phyloP scores from a whole-genome alignment of 169 alveolate genomes.

The Ichthyophthirius multifiliis region DNA sequence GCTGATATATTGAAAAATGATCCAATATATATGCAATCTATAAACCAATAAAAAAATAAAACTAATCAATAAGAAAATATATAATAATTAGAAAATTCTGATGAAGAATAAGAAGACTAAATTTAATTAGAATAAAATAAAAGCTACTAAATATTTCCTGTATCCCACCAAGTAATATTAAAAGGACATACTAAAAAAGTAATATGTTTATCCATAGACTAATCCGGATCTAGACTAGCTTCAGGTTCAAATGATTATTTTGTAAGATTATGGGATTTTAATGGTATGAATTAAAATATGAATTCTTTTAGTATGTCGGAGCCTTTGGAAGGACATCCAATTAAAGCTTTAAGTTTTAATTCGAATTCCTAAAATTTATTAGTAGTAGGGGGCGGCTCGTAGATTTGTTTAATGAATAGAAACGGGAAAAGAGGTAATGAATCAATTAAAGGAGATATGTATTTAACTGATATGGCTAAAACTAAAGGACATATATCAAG shows the following conservation, averaged over 20 bases:
- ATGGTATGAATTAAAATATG: constrained; percentile 36
- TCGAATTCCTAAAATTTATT: constrained; percentile 32
- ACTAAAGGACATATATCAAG: constrained; percentile 36
- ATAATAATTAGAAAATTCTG: background rate
- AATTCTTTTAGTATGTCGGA: constrained; percentile 38
- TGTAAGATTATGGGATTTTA: constrained; percentile 40
- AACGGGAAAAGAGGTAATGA: constrained; percentile 28
- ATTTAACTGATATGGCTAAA: constrained; percentile 32
- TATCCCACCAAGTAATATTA: constrained; percentile 3
- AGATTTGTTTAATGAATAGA: constrained; percentile 29
- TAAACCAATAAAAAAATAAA: background rate
- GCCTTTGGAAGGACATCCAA: constrained; percentile 38
- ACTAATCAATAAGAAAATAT: background rate
- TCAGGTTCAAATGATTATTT: constrained; percentile 44
- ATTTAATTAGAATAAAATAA: background rate
- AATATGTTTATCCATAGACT: constrained; percentile 21
- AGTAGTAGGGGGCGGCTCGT: constrained; percentile 25
- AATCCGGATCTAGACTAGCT: constrained; percentile 31
- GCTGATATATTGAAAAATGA: background rate
- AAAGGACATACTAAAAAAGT: constrained; percentile 36
- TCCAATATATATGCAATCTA: background rate
- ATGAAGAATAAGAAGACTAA: background rate
- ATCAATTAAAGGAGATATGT: constrained; percentile 47
- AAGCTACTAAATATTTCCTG: constrained; percentile 3
- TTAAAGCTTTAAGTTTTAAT: constrained; percentile 16